phyloP scores from a whole-genome alignment of 352 stramenopile species.

The Pythium myriotylum region DNA sequence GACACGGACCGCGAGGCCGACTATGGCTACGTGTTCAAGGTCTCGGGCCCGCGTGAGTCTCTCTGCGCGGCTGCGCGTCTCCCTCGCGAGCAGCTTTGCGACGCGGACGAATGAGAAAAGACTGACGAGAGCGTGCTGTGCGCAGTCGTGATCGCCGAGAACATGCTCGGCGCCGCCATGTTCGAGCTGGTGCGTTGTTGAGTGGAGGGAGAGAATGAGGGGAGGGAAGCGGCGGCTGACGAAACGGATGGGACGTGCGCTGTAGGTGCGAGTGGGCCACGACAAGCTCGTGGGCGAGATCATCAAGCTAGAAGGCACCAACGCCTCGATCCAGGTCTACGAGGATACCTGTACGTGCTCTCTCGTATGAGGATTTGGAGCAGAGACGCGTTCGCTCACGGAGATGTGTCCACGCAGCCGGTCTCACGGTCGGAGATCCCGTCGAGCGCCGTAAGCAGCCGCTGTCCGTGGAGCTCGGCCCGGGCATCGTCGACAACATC shows the following conservation, averaged over 20 bases:
- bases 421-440: constrained; percentile 98
- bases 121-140: too few relatives aligned
- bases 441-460: constrained; percentile 97
- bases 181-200: constrained; percentile 86
- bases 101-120: too few relatives aligned
- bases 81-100: neutral
- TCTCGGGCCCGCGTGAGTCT: constrained; percentile 93
- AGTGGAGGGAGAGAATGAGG: neutral
- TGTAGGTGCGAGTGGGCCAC: constrained; percentile 97
- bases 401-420: constrained; percentile 39
- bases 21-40: constrained; percentile 99
- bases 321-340: constrained; percentile 99
- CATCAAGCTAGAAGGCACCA: constrained; percentile 99
- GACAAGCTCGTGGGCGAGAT: constrained; percentile 99
- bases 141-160: constrained; percentile 98
- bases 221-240: neutral
- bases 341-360: constrained; percentile 92
- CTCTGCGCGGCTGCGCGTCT: neutral
- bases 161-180: constrained; percentile 99
- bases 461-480: constrained; percentile 98
- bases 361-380: neutral
- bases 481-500: constrained; percentile 99
- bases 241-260: too few relatives aligned
- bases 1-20: constrained; percentile 91
- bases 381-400: too few relatives aligned